Conservation (phyloP, 495 filamentous ascomycete species). For the Trichoderma reesei region DNA sequence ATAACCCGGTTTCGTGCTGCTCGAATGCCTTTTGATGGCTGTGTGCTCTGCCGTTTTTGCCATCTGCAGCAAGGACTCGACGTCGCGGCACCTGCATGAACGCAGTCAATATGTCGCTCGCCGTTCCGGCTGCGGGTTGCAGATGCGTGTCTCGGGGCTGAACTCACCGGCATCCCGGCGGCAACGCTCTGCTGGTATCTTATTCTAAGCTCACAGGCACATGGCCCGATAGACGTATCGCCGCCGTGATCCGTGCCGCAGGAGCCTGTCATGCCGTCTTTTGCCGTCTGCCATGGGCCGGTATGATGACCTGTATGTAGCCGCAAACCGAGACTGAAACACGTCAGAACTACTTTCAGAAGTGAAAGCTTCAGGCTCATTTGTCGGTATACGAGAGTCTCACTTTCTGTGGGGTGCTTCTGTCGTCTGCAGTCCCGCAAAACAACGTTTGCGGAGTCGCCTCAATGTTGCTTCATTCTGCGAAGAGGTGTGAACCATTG, state of each 20-base stretch:
- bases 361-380: not conserved
- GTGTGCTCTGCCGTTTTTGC: too few relatives aligned
- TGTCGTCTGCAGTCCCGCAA: not conserved
- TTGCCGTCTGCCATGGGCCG: not conserved
- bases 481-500: too few relatives aligned
- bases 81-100: not conserved
- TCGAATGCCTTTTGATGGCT: not conserved
- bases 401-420: not conserved
- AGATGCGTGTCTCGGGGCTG: not conserved
- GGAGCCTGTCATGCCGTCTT: not conserved
- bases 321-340: not conserved
- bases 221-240: not conserved
- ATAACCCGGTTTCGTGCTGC: not conserved
- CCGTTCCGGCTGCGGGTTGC: not conserved
- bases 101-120: too few relatives aligned
- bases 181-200: too few relatives aligned
- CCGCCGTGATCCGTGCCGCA: not conserved
- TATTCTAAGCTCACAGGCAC: not conserved
- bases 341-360: not conserved
- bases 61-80: not conserved
- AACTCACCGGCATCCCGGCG: not conserved
- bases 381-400: constrained; percentile 1
- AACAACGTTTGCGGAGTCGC: not conserved
- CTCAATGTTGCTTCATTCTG: too few relatives aligned
- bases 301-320: too few relatives aligned